A percentile compares a stretch with the other conserved stretches of the same genome.
Evolutionary conservation across 768 basidiomycete species (phyloP).

Genomic region (Termitomyces sp.): DNA sequence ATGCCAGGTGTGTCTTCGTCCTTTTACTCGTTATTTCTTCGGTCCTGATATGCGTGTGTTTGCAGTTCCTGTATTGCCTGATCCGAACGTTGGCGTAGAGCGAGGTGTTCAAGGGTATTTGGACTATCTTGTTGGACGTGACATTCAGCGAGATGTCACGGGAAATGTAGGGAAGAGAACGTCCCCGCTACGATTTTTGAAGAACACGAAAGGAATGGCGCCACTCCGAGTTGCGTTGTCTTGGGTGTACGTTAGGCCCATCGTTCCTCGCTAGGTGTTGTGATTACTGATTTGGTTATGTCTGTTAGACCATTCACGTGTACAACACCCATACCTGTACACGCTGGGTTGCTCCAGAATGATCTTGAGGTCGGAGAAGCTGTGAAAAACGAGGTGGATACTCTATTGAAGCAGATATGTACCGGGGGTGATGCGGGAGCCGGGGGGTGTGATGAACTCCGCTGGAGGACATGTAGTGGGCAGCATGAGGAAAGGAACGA

Average conservation of each 20-base stretch:
- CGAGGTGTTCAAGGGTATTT: not conserved
- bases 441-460: slow-evolving; percentile 2
- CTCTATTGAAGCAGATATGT: not conserved
- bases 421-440: not conserved
- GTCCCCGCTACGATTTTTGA: slow-evolving; percentile 32
- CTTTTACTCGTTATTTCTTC: not conserved
- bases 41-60: not conserved
- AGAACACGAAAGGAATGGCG: slow-evolving; percentile 55
- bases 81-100: slow-evolving; percentile 37
- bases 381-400: not conserved
- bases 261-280: not conserved
- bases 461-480: slow-evolving; percentile 3
- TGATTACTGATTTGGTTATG: slow-evolving; percentile 1
- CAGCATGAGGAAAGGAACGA: not conserved
- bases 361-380: slow-evolving; percentile 10
- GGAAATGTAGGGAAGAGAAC: not conserved
- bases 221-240: slow-evolving; percentile 58
- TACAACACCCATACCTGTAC: slow-evolving; percentile 9
- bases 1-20: slow-evolving; percentile 5
- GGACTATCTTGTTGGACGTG: slow-evolving; percentile 1
- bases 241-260: slow-evolving; percentile 51
- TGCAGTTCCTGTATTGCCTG: slow-evolving; percentile 52
- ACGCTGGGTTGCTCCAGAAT: slow-evolving; percentile 16
- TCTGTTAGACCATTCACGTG: slow-evolving; percentile 44
- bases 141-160: not conserved